Evolutionary conservation across 169 alveolate species (phyloP).

Genomic region (Babesia bigemina): DNA sequence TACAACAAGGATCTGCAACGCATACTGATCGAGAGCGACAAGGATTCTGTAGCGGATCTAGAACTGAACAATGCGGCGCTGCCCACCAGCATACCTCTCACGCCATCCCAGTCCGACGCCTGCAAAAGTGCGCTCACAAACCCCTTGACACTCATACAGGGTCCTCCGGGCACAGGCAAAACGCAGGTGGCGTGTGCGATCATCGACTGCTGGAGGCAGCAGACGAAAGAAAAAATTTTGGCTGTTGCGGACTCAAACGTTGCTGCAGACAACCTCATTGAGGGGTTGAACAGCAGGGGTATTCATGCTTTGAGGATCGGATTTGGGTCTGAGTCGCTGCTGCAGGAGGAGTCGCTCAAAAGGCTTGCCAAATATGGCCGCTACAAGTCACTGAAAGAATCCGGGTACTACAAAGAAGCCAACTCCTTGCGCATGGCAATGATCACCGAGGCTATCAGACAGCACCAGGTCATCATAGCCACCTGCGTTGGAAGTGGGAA

Average conservation of each 20-base stretch:
- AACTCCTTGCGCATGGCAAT: constrained; percentile 68
- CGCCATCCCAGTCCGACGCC: constrained; percentile 74
- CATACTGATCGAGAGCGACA: constrained; percentile 4
- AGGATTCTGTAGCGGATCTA: not conserved
- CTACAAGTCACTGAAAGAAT: constrained; percentile 60
- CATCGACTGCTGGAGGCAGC: constrained; percentile 72
- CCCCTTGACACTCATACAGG: constrained; percentile 77
- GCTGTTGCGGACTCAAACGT: constrained; percentile 82
- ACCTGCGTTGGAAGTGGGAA: constrained; percentile 88
- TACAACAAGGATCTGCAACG: constrained; percentile 16
- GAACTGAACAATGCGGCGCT: constrained; percentile 16
- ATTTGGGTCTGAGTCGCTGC: constrained; percentile 71
- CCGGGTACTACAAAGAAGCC: constrained; percentile 75
- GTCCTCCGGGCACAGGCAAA: constrained; percentile 87
- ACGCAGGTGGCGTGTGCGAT: constrained; percentile 83
- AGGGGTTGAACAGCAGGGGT: constrained; percentile 67
- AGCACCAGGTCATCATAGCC: constrained; percentile 81
- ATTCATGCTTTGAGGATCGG: constrained; percentile 74
- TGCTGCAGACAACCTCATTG: constrained; percentile 79
- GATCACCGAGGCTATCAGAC: constrained; percentile 71
- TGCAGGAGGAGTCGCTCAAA: constrained; percentile 77
- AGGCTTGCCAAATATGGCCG: constrained; percentile 63
- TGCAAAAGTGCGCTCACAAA: constrained; percentile 69
- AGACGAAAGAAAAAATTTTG: constrained; percentile 67
- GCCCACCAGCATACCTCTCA: constrained; percentile 68